Base-by-base conservation (phyloP, 2,329 filamentous ascomycete species). In the Cladophialophora psammophila region DNA sequence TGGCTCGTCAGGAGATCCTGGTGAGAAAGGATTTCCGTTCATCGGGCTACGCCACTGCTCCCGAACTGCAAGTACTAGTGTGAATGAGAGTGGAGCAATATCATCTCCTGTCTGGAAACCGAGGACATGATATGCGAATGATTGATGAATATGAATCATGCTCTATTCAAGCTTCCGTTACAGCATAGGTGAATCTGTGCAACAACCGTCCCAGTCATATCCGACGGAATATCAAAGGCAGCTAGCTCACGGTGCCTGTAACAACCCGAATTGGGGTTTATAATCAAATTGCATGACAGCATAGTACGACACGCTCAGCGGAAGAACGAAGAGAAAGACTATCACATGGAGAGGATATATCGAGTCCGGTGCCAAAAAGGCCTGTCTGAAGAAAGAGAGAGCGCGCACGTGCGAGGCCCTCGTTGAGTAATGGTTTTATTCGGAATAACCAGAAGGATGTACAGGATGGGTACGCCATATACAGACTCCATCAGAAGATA, bases 1-100 rank as follows among this genome's bases (percentile, higher is more conserved):
- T 61, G 20, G 68, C 68, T 18, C 65, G 64, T 12, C 48, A 67
- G 55, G 60, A 67, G 52, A 63, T 63, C 15, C 54, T 38, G 5
- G 45, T 61, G n/a, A 61, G 34, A 45, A 61, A 61, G 31, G 59
- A 61, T 36, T 61, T 61, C 15, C 59, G 59, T 10, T 53, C 59
- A 32, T 61, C 59, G 40, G 59, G 59, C 18, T 61, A 53, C 40
- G 59, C 59, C 3, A 40, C 42, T 38, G 34, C 59, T 13, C 59
- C 48, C 7, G 59, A 53, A 5, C 38, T 61, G 45, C 59, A 61
- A 31, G 45, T 38, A 32, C 45, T 61, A 5, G 59, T 53, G 59
- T 61, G 42, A 60, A 8, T 13, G 12, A n/a, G 10, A 1, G 18
- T 12, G 45, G 45, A 50, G 45, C 56, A 7, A 10, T 6, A 15